Evolutionary conservation across 169 alveolate genomes (phyloP).

Genomic region (Theileria equi): DNA sequence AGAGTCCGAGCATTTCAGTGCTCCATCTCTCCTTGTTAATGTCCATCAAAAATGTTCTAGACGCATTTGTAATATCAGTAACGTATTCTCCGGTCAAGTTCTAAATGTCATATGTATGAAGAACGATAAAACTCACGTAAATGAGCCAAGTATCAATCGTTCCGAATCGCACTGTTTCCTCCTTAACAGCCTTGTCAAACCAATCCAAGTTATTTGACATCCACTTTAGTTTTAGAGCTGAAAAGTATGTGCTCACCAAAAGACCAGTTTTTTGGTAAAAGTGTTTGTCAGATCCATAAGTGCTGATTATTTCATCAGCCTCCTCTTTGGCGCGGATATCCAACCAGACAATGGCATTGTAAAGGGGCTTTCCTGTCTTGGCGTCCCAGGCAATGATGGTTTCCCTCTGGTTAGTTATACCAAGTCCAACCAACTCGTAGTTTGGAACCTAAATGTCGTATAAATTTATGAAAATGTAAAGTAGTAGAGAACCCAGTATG

Average conservation of each 20-base stretch:
- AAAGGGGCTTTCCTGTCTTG: conserved; percentile 82
- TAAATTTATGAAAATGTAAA: too few species aligned
- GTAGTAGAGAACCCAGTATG: too few species aligned
- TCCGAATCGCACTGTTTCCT: conserved; percentile 78
- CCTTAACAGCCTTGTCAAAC: conserved; percentile 59
- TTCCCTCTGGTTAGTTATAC: conserved; percentile 85
- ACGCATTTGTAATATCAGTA: conserved; percentile 93
- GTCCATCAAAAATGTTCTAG: conserved; percentile 88
- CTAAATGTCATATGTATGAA: background rate
- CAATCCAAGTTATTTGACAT: conserved; percentile 74
- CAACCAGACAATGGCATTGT: conserved; percentile 92
- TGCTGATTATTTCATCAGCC: conserved; percentile 63
- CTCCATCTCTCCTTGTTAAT: conserved; percentile 84
- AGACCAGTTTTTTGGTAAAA: conserved; percentile 85
- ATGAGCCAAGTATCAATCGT: conserved; percentile 87
- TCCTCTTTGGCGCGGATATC: conserved; percentile 83
- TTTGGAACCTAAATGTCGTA: background rate
- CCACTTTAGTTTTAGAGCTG: conserved; percentile 79
- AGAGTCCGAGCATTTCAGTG: conserved; percentile 72
- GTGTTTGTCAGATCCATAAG: conserved; percentile 63
- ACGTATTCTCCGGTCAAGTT: conserved; percentile 74
- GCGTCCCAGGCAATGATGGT: conserved; percentile 85
- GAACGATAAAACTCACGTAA: conserved; percentile 29
- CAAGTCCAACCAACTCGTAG: conserved; percentile 69
- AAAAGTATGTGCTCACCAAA: conserved; percentile 86